These are phyloP conservation scores for Fonsecaea nubica DNA, from an alignment of 2,329 filamentous ascomycete genomes.

Conservation along the genomic window DNA sequence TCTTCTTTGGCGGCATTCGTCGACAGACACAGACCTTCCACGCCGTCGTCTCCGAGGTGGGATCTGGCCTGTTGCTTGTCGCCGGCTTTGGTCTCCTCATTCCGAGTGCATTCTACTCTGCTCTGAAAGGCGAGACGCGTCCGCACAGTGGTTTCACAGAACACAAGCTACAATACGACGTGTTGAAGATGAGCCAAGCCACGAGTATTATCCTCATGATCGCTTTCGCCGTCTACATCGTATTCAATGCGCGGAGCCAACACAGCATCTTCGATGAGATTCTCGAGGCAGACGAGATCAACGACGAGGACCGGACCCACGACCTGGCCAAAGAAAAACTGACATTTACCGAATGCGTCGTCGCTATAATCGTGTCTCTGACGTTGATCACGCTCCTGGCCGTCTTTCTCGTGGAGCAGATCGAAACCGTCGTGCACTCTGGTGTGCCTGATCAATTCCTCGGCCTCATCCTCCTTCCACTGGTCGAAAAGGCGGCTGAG, in stretches of 20 bases:
- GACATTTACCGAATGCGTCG: constrained; percentile 72
- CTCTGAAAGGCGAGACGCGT: constrained; percentile 58
- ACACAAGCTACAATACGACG: constrained; percentile 57
- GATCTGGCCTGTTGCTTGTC: constrained; percentile 75
- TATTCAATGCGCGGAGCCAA: constrained; percentile 76
- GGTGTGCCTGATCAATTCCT: constrained; percentile 64
- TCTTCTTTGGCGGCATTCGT: constrained; percentile 83
- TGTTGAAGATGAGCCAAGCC: constrained; percentile 71
- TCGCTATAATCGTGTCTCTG: constrained; percentile 69
- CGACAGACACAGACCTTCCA: constrained; percentile 74
- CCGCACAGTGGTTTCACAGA: constrained; percentile 43
- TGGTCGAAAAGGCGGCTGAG: not conserved
- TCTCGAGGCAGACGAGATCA: constrained; percentile 72
- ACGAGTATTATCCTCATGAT: constrained; percentile 73
- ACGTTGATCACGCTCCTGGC: constrained; percentile 74
- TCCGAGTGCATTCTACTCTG: constrained; percentile 54
- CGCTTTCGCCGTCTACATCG: constrained; percentile 67
- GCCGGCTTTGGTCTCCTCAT: constrained; percentile 65
- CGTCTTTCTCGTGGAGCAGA: constrained; percentile 75
- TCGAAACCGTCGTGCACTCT: constrained; percentile 64
- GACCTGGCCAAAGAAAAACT: constrained; percentile 70
- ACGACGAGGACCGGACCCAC: constrained; percentile 67
- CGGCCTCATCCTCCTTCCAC: constrained; percentile 75
- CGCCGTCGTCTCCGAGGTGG: constrained; percentile 77
- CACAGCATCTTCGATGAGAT: constrained; percentile 77